Percentiles rank a stretch among this genome's conserved stretches.
Evolutionary conservation across 2,329 filamentous ascomycete species (phyloP).

Genomic region (Botryosphaeria dothidea): DNA sequence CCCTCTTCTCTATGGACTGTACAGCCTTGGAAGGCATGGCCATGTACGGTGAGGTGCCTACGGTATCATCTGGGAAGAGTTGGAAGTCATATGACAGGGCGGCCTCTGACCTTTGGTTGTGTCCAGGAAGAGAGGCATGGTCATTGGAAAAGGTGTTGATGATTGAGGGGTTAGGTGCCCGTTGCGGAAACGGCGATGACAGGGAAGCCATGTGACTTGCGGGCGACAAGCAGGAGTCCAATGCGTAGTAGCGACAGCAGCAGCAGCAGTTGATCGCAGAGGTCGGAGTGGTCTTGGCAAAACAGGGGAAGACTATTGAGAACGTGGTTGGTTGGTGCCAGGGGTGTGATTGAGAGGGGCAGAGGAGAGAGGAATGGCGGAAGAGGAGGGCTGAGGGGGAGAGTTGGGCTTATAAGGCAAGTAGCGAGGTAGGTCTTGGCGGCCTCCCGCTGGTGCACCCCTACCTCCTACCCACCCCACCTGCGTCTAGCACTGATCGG

Average conservation of each 20-base stretch:
- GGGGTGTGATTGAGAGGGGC: not conserved
- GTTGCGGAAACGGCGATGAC: not conserved
- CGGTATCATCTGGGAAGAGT: not conserved
- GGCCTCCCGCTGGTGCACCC: slow-evolving; percentile 13
- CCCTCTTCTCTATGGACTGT: not conserved
- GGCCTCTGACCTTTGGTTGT: not conserved
- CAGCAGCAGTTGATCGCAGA: not conserved
- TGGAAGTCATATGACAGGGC: not conserved
- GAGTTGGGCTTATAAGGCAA: slow-evolving; percentile 6
- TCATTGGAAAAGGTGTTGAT: not conserved
- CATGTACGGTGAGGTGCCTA: not conserved
- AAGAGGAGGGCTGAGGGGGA: slow-evolving; percentile 5
- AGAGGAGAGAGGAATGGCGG: not conserved
- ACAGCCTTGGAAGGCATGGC: not conserved
- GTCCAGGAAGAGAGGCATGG: not conserved
- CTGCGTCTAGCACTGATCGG: not conserved
- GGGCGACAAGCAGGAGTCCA: not conserved
- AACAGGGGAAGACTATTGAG: not conserved
- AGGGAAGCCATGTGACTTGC: not conserved
- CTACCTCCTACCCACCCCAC: slow-evolving; percentile 10
- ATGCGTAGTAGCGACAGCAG: not conserved
- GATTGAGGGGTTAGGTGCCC: not conserved
- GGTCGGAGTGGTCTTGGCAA: not conserved
- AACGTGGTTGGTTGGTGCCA: not conserved
- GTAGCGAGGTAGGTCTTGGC: slow-evolving; percentile 16